Conservation (phyloP, 306 rosid genomes). For the Casuarina glauca region DNA sequence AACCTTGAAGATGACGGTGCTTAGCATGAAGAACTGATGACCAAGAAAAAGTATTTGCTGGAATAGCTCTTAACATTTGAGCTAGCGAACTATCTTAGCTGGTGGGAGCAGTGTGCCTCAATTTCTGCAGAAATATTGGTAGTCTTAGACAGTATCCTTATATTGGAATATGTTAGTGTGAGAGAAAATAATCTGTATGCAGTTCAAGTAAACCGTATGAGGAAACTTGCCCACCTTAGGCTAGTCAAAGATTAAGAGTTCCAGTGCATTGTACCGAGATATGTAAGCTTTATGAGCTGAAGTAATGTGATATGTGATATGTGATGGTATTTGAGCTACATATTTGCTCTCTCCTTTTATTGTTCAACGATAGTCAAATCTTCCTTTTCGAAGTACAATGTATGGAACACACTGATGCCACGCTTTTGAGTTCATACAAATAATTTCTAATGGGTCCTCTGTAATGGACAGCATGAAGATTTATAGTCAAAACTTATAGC, state of each 20-base stretch:
- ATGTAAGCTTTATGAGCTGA: neutral
- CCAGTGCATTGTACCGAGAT: neutral
- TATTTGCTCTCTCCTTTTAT: neutral
- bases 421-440: no score
- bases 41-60: slow-evolving; percentile 5
- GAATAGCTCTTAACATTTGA: neutral
- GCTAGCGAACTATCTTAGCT: slow-evolving; percentile 13
- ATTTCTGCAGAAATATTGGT: slow-evolving; percentile 11
- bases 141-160: slow-evolving; percentile 5
- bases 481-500: no score
- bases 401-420: no score
- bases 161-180: slow-evolving; percentile 19
- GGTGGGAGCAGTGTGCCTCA: slow-evolving; percentile 18
- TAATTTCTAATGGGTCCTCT: no score
- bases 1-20: slow-evolving; percentile 72
- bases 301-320: neutral
- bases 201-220: neutral
- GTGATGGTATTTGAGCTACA: neutral
- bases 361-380: neutral
- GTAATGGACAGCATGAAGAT: no score
- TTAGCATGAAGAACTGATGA: slow-evolving; percentile 21
- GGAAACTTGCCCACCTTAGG: neutral
- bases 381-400: neutral
- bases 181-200: neutral
- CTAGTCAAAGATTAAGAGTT: neutral